Percentiles rank a stretch among this genome's conserved stretches.
phyloP scores from a whole-genome alignment of 441 rosid species.

The Euphorbia celastroides region DNA sequence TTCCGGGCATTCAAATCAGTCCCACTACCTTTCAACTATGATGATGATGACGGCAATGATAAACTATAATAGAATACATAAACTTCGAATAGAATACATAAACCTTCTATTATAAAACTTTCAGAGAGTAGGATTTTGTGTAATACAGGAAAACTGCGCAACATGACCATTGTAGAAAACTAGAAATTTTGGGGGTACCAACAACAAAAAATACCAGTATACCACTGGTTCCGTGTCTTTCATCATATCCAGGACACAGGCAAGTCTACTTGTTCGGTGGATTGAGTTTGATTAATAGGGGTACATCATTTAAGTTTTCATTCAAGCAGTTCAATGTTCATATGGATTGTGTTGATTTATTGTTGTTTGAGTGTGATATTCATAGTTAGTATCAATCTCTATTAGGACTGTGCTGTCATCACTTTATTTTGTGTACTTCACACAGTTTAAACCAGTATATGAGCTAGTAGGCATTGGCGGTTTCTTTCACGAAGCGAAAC shows the following conservation, averaged over 20 bases:
- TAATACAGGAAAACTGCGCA: background rate
- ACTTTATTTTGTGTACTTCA: background rate
- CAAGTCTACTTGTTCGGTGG: background rate
- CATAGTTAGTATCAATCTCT: background rate
- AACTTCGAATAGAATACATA: background rate
- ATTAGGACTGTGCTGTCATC: too few relatives aligned
- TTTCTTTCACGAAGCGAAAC: too few relatives aligned
- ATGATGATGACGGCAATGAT: conserved; percentile 21
- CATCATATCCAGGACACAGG: background rate
- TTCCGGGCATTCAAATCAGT: conserved; percentile 55
- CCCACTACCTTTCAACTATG: conserved; percentile 51
- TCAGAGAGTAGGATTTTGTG: background rate
- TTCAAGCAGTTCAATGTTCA: background rate
- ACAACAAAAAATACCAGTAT: too few relatives aligned
- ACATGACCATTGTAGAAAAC: too few relatives aligned
- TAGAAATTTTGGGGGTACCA: too few relatives aligned
- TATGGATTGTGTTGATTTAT: background rate
- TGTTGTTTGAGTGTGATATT: background rate
- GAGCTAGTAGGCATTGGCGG: background rate
- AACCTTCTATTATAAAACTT: background rate
- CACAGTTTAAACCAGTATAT: background rate
- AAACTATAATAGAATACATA: too few relatives aligned
- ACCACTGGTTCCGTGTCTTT: background rate
- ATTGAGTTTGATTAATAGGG: background rate
- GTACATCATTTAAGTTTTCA: background rate